Evolutionary conservation across 768 basidiomycete genomes (phyloP).

Genomic region (Mycena pura): DNA sequence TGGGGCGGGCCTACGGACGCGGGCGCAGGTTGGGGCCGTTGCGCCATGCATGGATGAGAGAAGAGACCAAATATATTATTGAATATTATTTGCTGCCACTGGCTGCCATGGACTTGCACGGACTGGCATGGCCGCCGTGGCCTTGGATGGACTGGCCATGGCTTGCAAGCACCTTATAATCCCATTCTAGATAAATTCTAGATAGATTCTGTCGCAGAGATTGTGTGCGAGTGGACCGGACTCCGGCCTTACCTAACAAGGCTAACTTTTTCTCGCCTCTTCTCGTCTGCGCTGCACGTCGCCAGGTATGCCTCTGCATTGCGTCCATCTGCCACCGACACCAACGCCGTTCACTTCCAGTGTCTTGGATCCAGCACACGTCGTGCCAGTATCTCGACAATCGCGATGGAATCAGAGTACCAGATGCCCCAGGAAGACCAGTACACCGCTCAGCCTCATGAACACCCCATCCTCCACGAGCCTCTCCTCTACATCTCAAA

Average conservation of each 20-base stretch:
- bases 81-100: too few relatives aligned
- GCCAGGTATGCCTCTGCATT: conserved; percentile 6
- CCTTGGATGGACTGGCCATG: too few relatives aligned
- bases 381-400: conserved; percentile 32
- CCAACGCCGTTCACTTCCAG: not conserved
- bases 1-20: not conserved
- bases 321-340: not conserved
- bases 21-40: not conserved
- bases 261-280: conserved; percentile 23
- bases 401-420: conserved; percentile 56
- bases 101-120: too few relatives aligned
- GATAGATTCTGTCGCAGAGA: too few relatives aligned
- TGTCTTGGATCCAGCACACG: conserved; percentile 7
- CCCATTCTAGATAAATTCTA: too few relatives aligned
- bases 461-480: conserved; percentile 88
- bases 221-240: too few relatives aligned
- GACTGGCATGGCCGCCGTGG: too few relatives aligned
- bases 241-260: conserved; percentile 17
- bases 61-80: not conserved
- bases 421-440: conserved; percentile 41
- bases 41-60: not conserved
- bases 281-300: not conserved
- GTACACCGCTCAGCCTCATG: conserved; percentile 57
- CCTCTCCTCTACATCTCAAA: conserved; percentile 83
- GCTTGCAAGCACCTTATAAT: too few relatives aligned